Percentiles rank a stretch among this genome's conserved stretches.
These are phyloP conservation scores for Platanus orientalis DNA, from an alignment of 164 flowering plant species.

Conservation along the genomic window DNA sequence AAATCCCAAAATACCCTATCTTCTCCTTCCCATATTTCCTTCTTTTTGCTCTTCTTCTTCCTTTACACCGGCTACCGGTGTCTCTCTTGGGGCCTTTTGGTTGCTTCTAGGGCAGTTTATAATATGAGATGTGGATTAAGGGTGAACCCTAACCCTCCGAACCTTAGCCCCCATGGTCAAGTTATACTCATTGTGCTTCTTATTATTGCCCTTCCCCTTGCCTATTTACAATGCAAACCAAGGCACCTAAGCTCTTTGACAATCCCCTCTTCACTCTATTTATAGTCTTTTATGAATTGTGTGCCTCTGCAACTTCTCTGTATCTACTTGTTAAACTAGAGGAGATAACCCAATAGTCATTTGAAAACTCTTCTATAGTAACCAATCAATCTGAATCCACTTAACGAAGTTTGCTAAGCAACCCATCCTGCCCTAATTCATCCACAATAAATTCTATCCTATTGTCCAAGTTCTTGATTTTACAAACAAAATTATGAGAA, in stretches of 20 bases:
- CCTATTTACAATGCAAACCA: slow-evolving; percentile 39
- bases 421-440: slow-evolving; percentile 28
- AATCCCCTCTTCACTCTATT: slow-evolving; percentile 44
- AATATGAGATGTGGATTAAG: too few species aligned
- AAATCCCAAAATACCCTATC: too few species aligned
- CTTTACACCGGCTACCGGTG: too few species aligned
- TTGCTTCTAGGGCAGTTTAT: too few species aligned
- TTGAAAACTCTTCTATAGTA: slow-evolving; percentile 43
- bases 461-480: slow-evolving; percentile 39
- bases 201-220: slow-evolving; percentile 24
- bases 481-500: slow-evolving; percentile 17
- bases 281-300: slow-evolving; percentile 6
- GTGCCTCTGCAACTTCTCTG: slow-evolving; percentile 26
- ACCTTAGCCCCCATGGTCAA: slow-evolving; percentile 20
- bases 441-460: slow-evolving; percentile 28
- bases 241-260: slow-evolving; percentile 50
- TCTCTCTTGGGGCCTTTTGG: too few species aligned
- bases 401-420: slow-evolving; percentile 26
- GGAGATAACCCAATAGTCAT: slow-evolving; percentile 33
- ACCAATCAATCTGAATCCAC: slow-evolving; percentile 34
- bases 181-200: slow-evolving; percentile 14
- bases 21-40: too few species aligned
- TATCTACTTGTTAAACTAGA: slow-evolving; percentile 29
- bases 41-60: too few species aligned
- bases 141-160: slow-evolving; percentile 62